A percentile compares a stretch with the other conserved stretches of the same genome.
These are phyloP conservation scores for Aspergillaceae sp. DNA, from an alignment of 2,329 filamentous ascomycete species.

Conservation along the genomic window DNA sequence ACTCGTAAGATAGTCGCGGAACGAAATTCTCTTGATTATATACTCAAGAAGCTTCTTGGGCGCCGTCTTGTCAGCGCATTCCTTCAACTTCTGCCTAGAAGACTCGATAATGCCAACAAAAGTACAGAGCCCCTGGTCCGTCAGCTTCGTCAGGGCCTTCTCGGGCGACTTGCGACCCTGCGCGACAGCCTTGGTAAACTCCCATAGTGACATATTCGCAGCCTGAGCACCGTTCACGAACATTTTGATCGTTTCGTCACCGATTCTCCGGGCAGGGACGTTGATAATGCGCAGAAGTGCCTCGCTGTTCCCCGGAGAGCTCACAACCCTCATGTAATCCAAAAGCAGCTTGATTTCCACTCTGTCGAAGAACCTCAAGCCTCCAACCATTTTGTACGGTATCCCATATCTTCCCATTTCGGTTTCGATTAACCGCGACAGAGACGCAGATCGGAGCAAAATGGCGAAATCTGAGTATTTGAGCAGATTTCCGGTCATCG, in stretches of 20 bases:
- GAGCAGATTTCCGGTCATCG: conserved; percentile 66
- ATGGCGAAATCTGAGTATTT: conserved; percentile 73
- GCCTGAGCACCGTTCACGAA: conserved; percentile 69
- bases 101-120: conserved; percentile 55
- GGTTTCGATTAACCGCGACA: conserved; percentile 80
- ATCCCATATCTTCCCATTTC: conserved; percentile 72
- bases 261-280: conserved; percentile 69
- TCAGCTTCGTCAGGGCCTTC: conserved; percentile 48
- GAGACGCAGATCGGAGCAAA: conserved; percentile 69
- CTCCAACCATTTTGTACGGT: conserved; percentile 86
- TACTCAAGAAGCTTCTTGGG: conserved; percentile 46
- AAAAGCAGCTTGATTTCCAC: conserved; percentile 78
- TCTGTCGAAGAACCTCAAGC: conserved; percentile 84
- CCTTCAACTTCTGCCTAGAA: conserved; percentile 46
- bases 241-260: conserved; percentile 65
- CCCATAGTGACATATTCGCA: conserved; percentile 64
- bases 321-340: conserved; percentile 79
- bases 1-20: conserved; percentile 64
- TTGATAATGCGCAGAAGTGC: conserved; percentile 79
- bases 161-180: conserved; percentile 45
- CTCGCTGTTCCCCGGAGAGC: conserved; percentile 80
- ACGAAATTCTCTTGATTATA: conserved; percentile 57
- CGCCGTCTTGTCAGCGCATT: conserved; percentile 31
- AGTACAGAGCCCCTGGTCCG: conserved; percentile 48
- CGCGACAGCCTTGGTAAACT: conserved; percentile 53